These are phyloP conservation scores for Ceratocystis ficicola DNA, from an alignment of 2,329 filamentous ascomycete species.

Conservation along the genomic window DNA sequence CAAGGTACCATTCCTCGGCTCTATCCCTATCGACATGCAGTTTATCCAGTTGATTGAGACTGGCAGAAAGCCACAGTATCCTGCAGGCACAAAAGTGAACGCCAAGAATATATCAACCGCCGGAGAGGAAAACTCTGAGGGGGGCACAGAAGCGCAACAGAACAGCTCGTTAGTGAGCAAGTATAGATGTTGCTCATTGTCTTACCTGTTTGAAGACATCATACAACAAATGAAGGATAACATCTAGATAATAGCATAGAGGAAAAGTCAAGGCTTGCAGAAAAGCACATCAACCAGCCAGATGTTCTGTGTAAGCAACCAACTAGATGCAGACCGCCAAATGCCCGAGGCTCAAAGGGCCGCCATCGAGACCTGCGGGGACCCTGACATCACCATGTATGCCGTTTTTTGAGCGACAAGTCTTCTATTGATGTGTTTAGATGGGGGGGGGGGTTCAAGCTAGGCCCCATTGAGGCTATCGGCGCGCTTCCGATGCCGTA, in stretches of 20 bases:
- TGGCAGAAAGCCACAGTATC: conserved; percentile 51
- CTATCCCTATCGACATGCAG: conserved; percentile 82
- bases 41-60: conserved; percentile 83
- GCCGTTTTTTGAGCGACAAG: not conserved
- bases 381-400: not conserved
- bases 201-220: conserved; percentile 55
- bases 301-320: not conserved
- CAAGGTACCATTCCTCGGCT: conserved; percentile 68
- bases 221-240: conserved; percentile 34
- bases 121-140: conserved; percentile 11
- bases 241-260: conserved; percentile 13
- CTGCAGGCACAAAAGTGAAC: conserved; percentile 51
- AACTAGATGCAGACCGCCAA: not conserved
- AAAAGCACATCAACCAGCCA: not conserved
- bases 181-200: conserved; percentile 59
- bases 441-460: not conserved
- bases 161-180: conserved; percentile 50
- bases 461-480: not conserved
- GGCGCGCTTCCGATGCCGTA: not conserved
- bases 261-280: not conserved
- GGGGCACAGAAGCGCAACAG: conserved; percentile 21
- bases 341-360: not conserved
- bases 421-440: not conserved
- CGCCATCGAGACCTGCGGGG: not conserved
- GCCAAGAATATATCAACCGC: conserved; percentile 40